These are phyloP conservation scores for Arachis monticola DNA, from an alignment of 331 rosid genomes.

Conservation along the genomic window DNA sequence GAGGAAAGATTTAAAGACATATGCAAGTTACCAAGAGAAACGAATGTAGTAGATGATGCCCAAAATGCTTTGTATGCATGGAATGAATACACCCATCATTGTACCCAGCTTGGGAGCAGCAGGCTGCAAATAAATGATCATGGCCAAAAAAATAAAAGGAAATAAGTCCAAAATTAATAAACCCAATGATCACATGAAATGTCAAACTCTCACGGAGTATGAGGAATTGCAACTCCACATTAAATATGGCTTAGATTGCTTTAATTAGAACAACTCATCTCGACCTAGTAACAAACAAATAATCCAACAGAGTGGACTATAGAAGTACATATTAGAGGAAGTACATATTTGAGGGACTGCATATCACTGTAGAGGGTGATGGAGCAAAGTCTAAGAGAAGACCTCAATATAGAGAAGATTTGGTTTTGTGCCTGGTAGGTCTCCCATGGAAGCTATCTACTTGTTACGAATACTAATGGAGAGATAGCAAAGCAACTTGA, in stretches of 20 bases:
- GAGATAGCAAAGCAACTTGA: too few relatives aligned
- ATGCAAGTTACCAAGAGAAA: conserved; percentile 81
- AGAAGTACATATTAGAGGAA: neutral
- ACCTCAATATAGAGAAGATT: neutral
- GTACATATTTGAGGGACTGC: too few relatives aligned
- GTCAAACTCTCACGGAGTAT: conserved; percentile 17
- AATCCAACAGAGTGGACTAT: neutral
- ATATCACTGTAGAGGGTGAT: too few relatives aligned
- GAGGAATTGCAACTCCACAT: neutral
- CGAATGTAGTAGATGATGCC: conserved; percentile 99
- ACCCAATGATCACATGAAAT: conserved; percentile 27
- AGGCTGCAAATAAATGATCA: conserved; percentile 61
- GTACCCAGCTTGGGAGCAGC: conserved; percentile 74
- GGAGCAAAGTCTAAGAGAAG: conserved; percentile 8
- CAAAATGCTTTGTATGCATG: conserved; percentile 93
- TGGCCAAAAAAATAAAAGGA: conserved; percentile 34
- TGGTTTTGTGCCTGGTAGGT: too few relatives aligned
- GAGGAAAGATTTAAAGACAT: conserved; percentile 42
- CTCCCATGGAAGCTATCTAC: too few relatives aligned
- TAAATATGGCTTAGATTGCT: neutral
- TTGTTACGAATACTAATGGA: too few relatives aligned
- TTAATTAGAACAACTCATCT: neutral
- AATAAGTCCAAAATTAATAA: conserved; percentile 29
- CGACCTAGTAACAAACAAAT: conserved; percentile 1
- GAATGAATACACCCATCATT: conserved; percentile 97